phyloP scores from a whole-genome alignment of 257 asterid genomes.

The Gardenia jasminoides region DNA sequence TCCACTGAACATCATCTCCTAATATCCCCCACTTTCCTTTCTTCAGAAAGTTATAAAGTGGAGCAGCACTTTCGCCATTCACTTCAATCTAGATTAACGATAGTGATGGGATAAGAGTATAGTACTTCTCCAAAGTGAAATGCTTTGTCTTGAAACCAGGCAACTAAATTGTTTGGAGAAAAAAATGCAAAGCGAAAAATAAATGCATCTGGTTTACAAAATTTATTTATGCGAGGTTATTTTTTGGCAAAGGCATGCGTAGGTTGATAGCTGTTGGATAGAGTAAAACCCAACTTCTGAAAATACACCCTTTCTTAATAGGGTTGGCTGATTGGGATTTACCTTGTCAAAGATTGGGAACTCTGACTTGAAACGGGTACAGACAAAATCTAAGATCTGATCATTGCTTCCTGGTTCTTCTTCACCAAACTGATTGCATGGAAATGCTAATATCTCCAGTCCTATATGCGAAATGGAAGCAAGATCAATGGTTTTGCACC shows the following conservation, averaged over 20 bases:
- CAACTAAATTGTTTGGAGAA: not conserved
- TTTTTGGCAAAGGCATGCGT: not conserved
- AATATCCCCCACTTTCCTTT: slow-evolving; percentile 75
- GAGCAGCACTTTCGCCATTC: slow-evolving; percentile 64
- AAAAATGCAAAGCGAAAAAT: not conserved
- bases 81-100: slow-evolving; percentile 59
- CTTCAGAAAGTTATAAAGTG: slow-evolving; percentile 80
- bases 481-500: not conserved
- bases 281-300: not conserved
- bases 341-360: slow-evolving; percentile 79
- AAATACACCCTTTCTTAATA: not conserved
- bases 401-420: slow-evolving; percentile 81
- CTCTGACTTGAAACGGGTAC: slow-evolving; percentile 69
- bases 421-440: slow-evolving; percentile 89
- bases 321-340: not conserved
- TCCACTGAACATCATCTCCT: slow-evolving; percentile 87
- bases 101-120: slow-evolving; percentile 1
- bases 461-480: slow-evolving; percentile 33
- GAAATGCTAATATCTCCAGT: slow-evolving; percentile 79
- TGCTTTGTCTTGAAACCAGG: not conserved
- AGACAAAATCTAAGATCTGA: slow-evolving; percentile 67
- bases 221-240: not conserved
- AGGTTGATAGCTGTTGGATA: not conserved
- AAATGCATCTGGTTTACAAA: not conserved
- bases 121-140: not conserved